These are phyloP conservation scores for Blepharisma japonicum DNA, from an alignment of 73 alveolate genomes.

Conservation along the genomic window DNA sequence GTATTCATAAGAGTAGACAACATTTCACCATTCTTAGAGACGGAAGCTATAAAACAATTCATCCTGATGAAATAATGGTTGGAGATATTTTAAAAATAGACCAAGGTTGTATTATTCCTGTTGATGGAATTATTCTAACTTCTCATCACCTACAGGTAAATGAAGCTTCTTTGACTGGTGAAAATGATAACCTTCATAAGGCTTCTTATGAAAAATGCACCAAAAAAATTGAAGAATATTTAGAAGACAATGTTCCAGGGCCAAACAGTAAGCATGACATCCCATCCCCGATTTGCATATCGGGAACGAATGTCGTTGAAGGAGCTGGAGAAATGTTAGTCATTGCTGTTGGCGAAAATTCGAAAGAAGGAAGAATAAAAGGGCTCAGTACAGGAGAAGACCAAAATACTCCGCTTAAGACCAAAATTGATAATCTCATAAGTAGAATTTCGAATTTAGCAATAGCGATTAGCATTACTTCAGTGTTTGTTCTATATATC, in stretches of 20 bases:
- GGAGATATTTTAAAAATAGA: slow-evolving; percentile 78
- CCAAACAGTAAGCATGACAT: slow-evolving; percentile 18
- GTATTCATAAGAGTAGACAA: slow-evolving; percentile 36
- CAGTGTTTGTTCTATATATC: slow-evolving; percentile 5
- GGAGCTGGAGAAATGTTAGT: slow-evolving; percentile 65
- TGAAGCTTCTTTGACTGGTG: slow-evolving; percentile 92
- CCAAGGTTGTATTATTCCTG: slow-evolving; percentile 81
- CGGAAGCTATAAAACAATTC: slow-evolving; percentile 53
- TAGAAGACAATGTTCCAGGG: slow-evolving; percentile 20
- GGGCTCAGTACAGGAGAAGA: slow-evolving; percentile 36
- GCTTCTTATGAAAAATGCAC: slow-evolving; percentile 42
- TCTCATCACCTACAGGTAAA: slow-evolving; percentile 76
- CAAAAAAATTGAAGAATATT: slow-evolving; percentile 8
- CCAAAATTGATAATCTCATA: neutral
- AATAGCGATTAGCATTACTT: neutral
- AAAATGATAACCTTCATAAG: slow-evolving; percentile 65
- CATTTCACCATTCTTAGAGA: slow-evolving; percentile 70
- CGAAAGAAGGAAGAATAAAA: slow-evolving; percentile 59
- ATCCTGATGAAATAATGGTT: slow-evolving; percentile 66
- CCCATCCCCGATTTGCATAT: slow-evolving; percentile 62
- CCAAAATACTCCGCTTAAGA: neutral
- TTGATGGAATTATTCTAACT: slow-evolving; percentile 65
- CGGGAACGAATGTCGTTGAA: slow-evolving; percentile 63
- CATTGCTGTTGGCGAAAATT: slow-evolving; percentile 60
- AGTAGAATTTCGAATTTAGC: neutral